phyloP scores from a whole-genome alignment of 139 green algal species.

The Chlorella sp. region DNA sequence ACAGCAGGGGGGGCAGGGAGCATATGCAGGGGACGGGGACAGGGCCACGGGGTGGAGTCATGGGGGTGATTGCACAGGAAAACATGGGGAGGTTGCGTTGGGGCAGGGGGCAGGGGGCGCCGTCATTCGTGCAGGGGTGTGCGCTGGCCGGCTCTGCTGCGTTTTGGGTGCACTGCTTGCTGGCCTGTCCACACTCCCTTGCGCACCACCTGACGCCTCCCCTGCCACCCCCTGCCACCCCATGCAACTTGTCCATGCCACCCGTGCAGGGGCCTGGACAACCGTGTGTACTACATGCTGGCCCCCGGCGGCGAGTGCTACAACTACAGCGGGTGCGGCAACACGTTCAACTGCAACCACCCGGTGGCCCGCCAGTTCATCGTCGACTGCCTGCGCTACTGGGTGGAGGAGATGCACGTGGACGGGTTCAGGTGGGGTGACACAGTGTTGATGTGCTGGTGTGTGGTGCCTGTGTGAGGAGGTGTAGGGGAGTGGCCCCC shows the following conservation, averaged over 20 bases:
- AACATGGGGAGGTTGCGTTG: too few species aligned
- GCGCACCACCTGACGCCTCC: neutral
- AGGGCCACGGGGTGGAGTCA: too few species aligned
- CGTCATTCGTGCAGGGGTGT: too few species aligned
- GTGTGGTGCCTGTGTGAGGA: constrained; percentile 45
- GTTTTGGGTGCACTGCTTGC: neutral
- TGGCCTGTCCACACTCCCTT: too few species aligned
- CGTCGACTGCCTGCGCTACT: constrained; percentile 94
- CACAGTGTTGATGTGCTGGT: neutral
- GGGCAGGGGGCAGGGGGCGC: too few species aligned
- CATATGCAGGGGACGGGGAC: neutral
- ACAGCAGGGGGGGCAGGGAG: neutral
- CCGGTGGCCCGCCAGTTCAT: constrained; percentile 92
- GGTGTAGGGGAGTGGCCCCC: too few species aligned
- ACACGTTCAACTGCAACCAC: constrained; percentile 99
- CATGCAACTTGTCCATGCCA: neutral
- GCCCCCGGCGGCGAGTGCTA: constrained; percentile 95
- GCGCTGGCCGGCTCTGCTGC: neutral
- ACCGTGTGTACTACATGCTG: constrained; percentile 98
- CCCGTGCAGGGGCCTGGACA: constrained; percentile 88
- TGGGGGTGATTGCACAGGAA: too few species aligned
- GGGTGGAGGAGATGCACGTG: constrained; percentile 93
- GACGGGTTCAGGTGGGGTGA: constrained; percentile 81
- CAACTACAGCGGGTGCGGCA: constrained; percentile 98
- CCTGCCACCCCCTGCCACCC: neutral